Evolutionary conservation across 108 stramenopile species (phyloP), one percentile per base, ranked within the genome.

Genomic region (Cyclostephanos invisitatus): DNA sequence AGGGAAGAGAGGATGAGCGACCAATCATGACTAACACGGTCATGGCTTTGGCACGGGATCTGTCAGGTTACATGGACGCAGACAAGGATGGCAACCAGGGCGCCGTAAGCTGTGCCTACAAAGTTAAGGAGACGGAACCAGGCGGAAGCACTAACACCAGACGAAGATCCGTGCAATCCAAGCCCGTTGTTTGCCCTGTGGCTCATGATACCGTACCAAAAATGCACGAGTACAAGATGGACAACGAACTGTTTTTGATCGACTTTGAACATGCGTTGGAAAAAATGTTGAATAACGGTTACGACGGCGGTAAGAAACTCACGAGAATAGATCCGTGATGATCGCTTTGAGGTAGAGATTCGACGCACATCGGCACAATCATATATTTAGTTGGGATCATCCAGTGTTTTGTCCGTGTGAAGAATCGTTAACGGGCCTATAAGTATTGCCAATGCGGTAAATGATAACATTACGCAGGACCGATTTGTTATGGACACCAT

Each of bases 281-380:
- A 17, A 71, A 71, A 47, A 71, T 71, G 70, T 11, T 71, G 29
- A 62, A 25, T 59, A 57, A 37, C 44, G 70, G 70, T 35, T 62
- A 71, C 42, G 21, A 70, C 5, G 28, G 44, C 17, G 44, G 44
- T 3, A 46, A 14, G 44, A 46, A 15, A 46, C 44, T 46, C 44
- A 46, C 44, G 44, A 46, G 44, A 46, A 46, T 46, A 15, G 14
- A 46, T 46, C 44, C 44, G 44, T 15, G 12, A 46, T 46, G 44
- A 40, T 40, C 32, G n/a, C 12, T 9, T 4, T 42, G 9, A 8
- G 40, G 1, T 8, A 46, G 12, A 46, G 22, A 54, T 54, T 11
- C 5, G 20, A 1, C 53, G 25, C 25, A 54, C 53, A 54, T 12
- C 22, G 8, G 53, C 25, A 25, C 53, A 54, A 54, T 25, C 7